Conservation (phyloP, 2,329 filamentous ascomycete species). For the Pestalotiopsis sp. region DNA sequence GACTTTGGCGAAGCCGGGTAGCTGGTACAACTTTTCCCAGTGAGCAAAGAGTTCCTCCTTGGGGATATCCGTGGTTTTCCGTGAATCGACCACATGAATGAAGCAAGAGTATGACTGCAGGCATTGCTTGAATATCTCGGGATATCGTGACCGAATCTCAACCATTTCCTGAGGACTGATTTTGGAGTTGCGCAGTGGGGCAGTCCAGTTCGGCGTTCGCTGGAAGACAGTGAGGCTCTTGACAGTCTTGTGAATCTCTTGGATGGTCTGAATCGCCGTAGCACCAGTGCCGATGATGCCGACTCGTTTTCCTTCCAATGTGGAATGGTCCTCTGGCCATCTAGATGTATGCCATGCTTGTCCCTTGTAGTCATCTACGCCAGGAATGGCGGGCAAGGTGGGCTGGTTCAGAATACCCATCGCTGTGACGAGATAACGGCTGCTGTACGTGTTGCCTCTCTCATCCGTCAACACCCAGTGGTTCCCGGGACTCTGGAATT, state of each 20-base stretch:
- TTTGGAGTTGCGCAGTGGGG: constrained; percentile 26
- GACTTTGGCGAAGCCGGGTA: constrained; percentile 41
- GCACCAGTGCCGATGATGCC: constrained; percentile 33
- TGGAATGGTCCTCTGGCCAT: constrained; percentile 25
- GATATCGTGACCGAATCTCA: constrained; percentile 29
- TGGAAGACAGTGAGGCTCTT: constrained; percentile 27
- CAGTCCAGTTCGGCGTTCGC: constrained; percentile 29
- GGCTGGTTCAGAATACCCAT: constrained; percentile 34
- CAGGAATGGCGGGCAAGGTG: constrained; percentile 36
- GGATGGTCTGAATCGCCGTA: constrained; percentile 33
- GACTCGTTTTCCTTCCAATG: constrained; percentile 27
- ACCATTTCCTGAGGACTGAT: constrained; percentile 33
- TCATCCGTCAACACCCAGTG: constrained; percentile 32
- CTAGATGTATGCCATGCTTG: constrained; percentile 29
- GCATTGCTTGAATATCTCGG: constrained; percentile 30
- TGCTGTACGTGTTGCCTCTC: constrained; percentile 23
- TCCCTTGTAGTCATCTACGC: constrained; percentile 30
- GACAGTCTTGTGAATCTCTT: constrained; percentile 26
- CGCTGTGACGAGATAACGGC: constrained; percentile 28
- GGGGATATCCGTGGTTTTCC: constrained; percentile 33
- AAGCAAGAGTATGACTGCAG: constrained; percentile 30
- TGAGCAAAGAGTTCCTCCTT: constrained; percentile 32
- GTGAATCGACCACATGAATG: constrained; percentile 28
- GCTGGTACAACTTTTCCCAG: constrained; percentile 35
- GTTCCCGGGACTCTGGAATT: constrained; percentile 13